These are phyloP conservation scores for Volvox africanus DNA, from an alignment of 139 green algal genomes.

Conservation along the genomic window DNA sequence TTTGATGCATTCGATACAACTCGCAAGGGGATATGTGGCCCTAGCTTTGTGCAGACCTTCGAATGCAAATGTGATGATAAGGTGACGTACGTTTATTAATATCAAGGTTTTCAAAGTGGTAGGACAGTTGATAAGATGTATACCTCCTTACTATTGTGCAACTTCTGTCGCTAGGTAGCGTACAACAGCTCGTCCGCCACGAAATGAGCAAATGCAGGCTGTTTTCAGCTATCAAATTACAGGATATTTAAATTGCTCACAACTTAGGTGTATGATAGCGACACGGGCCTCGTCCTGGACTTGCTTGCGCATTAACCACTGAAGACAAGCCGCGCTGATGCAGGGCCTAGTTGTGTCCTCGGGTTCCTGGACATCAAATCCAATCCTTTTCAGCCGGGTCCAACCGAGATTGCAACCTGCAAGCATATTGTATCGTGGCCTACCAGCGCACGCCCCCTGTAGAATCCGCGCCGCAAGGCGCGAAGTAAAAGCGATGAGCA, in stretches of 20 bases:
- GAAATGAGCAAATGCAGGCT: neutral
- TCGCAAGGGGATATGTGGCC: neutral
- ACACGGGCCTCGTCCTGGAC: too few species aligned
- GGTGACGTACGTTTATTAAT: neutral
- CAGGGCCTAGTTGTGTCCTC: neutral
- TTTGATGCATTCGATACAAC: neutral
- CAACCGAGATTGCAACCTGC: neutral
- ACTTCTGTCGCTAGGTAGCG: neutral
- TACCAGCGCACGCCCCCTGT: neutral
- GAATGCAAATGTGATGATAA: neutral
- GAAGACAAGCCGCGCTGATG: neutral
- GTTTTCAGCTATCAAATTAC: neutral
- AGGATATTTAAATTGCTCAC: neutral
- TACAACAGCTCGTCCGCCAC: neutral
- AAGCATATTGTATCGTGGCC: neutral
- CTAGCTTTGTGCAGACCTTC: neutral
- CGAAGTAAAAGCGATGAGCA: slow-evolving; percentile 14
- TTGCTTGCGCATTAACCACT: too few species aligned
- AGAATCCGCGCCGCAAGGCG: neutral
- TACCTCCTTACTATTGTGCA: neutral
- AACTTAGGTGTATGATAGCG: too few species aligned
- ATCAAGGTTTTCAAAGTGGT: neutral
- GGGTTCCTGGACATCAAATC: neutral
- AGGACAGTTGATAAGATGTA: neutral
- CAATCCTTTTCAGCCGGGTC: neutral